Conservation (phyloP, 208 protist genomes). For the Acanthamoeba royreba region DNA sequence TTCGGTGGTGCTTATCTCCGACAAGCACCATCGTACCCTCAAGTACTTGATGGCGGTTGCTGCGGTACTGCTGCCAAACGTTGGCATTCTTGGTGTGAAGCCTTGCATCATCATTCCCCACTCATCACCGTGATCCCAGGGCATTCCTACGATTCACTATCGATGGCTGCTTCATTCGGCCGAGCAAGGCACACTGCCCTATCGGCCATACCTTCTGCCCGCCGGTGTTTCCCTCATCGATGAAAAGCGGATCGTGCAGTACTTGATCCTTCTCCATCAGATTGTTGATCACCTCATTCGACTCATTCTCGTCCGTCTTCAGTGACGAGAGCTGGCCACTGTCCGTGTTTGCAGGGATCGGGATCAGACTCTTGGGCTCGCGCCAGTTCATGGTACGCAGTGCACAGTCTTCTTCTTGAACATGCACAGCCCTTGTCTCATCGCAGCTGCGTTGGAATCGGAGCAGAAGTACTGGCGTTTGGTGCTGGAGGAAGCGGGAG, state of each 20-base stretch:
- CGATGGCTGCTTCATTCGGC: constrained; percentile 21
- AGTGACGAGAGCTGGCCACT: neutral
- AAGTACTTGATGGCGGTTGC: neutral
- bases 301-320: neutral
- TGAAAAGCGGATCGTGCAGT: constrained; percentile 3
- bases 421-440: neutral
- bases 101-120: no score
- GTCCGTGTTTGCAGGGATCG: neutral
- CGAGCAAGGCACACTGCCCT: constrained; percentile 17
- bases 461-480: constrained; percentile 14
- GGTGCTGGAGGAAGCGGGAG: constrained; percentile 3
- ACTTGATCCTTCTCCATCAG: neutral
- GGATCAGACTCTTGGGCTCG: neutral
- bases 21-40: constrained; percentile 29
- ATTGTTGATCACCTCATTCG: neutral
- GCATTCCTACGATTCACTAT: constrained; percentile 24
- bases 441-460: neutral
- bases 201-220: neutral
- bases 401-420: neutral
- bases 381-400: neutral
- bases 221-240: neutral
- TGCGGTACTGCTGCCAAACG: neutral
- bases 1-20: neutral
- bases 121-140: neutral
- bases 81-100: neutral